Conservation (phyloP, 768 basidiomycete species). For the Boletus pseudopeckii region DNA sequence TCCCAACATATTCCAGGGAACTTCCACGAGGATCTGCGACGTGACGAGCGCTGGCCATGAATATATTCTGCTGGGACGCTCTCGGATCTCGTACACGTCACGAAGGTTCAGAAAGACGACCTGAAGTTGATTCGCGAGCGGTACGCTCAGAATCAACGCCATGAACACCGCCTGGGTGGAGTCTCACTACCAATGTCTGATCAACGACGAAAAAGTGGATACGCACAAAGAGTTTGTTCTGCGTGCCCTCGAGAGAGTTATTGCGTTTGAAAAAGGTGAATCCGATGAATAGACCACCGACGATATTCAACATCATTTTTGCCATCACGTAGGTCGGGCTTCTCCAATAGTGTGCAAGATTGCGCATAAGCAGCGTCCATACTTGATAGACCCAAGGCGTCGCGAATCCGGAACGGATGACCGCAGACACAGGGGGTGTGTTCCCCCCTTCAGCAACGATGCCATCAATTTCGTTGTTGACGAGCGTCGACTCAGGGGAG, state of each 20-base stretch:
- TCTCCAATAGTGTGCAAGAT: conserved; percentile 48
- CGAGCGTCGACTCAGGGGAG: conserved; percentile 41
- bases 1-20: conserved; percentile 61
- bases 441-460: conserved; percentile 50
- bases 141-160: conserved; percentile 47
- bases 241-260: conserved; percentile 52
- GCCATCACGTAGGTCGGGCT: conserved; percentile 58
- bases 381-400: conserved; percentile 53
- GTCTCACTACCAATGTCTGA: background rate
- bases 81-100: conserved; percentile 62
- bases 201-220: conserved; percentile 8
- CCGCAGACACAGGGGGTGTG: conserved; percentile 35
- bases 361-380: conserved; percentile 42
- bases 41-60: conserved; percentile 59
- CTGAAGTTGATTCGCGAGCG: conserved; percentile 62
- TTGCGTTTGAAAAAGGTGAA: conserved; percentile 63
- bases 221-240: conserved; percentile 64
- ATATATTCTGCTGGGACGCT: conserved; percentile 63
- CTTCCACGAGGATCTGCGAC: conserved; percentile 51
- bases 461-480: conserved; percentile 39
- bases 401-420: conserved; percentile 45
- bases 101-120: conserved; percentile 57
- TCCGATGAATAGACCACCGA: conserved; percentile 53
- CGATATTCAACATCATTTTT: conserved; percentile 52
- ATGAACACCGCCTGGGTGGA: conserved; percentile 49